phyloP scores from a whole-genome alignment of 768 basidiomycete genomes.

The Boletus sp. region DNA sequence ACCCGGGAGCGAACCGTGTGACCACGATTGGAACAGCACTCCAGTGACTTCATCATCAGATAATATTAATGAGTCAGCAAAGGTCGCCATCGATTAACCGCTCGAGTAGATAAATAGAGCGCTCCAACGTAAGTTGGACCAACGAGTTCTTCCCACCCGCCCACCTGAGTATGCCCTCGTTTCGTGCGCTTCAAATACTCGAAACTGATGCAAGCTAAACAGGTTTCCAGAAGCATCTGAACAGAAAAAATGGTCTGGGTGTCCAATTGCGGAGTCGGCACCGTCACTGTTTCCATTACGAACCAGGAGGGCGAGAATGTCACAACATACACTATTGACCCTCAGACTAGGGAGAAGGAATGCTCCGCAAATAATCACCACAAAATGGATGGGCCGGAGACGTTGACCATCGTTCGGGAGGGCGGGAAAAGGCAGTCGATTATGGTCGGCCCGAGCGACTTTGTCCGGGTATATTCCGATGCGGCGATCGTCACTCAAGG shows the following conservation, averaged over 20 bases:
- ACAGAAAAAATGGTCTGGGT: constrained; percentile 16
- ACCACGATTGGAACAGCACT: background rate
- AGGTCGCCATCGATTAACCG: background rate
- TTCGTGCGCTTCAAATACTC: background rate
- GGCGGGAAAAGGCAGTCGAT: constrained; percentile 11
- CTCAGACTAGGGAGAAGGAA: constrained; percentile 2
- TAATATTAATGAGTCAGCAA: background rate
- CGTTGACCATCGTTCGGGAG: constrained; percentile 4
- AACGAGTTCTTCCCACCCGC: background rate
- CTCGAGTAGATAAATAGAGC: background rate
- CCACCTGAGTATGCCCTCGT: background rate
- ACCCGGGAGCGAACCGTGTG: background rate
- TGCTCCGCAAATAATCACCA: background rate
- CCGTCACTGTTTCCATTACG: constrained; percentile 5
- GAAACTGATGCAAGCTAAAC: background rate
- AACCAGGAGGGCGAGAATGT: constrained; percentile 1
- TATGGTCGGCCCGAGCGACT: constrained; percentile 13
- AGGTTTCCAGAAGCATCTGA: background rate
- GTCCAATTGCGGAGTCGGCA: constrained; percentile 2
- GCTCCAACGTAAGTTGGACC: background rate
- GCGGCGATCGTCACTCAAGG: constrained; percentile 12
- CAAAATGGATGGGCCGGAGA: constrained; percentile 8
- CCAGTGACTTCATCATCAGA: background rate
- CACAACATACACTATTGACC: background rate
- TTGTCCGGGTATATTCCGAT: constrained; percentile 13